Evolutionary conservation across 73 alveolate genomes (phyloP).

Genomic region (Stentor coeruleus): DNA sequence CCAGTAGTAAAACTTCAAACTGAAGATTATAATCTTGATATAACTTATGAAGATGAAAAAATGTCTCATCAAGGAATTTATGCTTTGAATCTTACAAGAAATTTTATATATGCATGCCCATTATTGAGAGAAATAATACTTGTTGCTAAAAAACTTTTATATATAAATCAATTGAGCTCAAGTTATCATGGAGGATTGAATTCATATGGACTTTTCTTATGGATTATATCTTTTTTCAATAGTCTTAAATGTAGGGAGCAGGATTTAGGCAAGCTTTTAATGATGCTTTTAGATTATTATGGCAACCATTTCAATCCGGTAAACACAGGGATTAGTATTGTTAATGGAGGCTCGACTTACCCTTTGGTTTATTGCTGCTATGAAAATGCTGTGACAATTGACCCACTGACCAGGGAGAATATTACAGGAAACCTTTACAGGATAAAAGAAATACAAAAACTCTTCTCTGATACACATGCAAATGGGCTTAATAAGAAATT

Average conservation of each 20-base stretch:
- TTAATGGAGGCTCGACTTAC: conserved; percentile 42
- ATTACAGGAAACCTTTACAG: conserved; percentile 19
- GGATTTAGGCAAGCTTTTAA: conserved; percentile 31
- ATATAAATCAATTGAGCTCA: conserved; percentile 30
- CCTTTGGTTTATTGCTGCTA: conserved; percentile 19
- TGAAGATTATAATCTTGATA: background rate
- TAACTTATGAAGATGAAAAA: background rate
- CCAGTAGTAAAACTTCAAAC: conserved; percentile 4
- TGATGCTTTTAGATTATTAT: conserved; percentile 43
- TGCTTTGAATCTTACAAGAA: conserved; percentile 30
- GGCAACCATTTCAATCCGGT: conserved; percentile 32
- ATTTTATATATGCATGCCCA: conserved; percentile 38
- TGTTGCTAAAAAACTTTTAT: conserved; percentile 34
- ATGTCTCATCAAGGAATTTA: conserved; percentile 42
- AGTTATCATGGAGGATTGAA: conserved; percentile 40
- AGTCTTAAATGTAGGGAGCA: conserved; percentile 15
- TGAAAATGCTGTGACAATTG: conserved; percentile 38
- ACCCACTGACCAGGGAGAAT: conserved; percentile 42
- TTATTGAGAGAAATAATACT: conserved; percentile 36
- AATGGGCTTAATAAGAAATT: no score
- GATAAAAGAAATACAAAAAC: background rate
- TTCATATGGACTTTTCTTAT: conserved; percentile 39
- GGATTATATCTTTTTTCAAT: conserved; percentile 43
- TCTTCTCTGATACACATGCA: no score
- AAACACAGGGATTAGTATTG: conserved; percentile 33